Conservation (phyloP, 192 early-diverging fungal species). For the Globomyces pollinis-pini region DNA sequence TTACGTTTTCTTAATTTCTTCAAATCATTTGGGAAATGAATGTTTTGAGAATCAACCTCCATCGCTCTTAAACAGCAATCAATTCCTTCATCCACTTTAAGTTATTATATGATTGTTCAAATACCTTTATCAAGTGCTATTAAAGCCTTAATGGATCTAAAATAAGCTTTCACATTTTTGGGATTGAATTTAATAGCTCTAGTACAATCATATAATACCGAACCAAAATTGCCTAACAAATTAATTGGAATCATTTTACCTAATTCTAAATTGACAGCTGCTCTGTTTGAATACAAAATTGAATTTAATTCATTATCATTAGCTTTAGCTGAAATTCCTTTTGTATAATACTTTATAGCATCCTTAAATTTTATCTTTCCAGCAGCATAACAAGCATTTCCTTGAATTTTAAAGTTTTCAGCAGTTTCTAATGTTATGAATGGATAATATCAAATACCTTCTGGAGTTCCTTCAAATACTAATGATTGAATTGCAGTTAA, state of each 20-base stretch:
- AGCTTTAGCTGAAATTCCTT: slow-evolving; percentile 67
- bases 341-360: slow-evolving; percentile 80
- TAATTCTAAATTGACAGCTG: slow-evolving; percentile 84
- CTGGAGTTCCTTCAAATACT: slow-evolving; percentile 86
- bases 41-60: slow-evolving; percentile 50
- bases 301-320: slow-evolving; percentile 70
- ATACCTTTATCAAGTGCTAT: slow-evolving; percentile 70
- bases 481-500: slow-evolving; percentile 77
- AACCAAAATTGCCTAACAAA: slow-evolving; percentile 82
- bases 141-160: slow-evolving; percentile 79
- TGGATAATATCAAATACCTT: slow-evolving; percentile 43
- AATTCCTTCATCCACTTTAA: slow-evolving; percentile 69
- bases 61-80: slow-evolving; percentile 80
- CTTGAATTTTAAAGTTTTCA: slow-evolving; percentile 89
- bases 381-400: slow-evolving; percentile 82
- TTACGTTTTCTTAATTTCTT: slow-evolving; percentile 32
- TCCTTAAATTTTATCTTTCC: slow-evolving; percentile 60
- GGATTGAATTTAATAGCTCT: slow-evolving; percentile 71
- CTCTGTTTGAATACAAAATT: slow-evolving; percentile 75
- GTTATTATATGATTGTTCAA: too few species aligned
- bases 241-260: slow-evolving; percentile 37
- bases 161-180: slow-evolving; percentile 87
- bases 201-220: slow-evolving; percentile 82
- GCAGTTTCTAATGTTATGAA: too few species aligned
- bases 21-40: slow-evolving; percentile 26